These are phyloP conservation scores for Melampsora larici-populina DNA, from an alignment of 1,284 basidiomycete genomes.

Conservation along the genomic window DNA sequence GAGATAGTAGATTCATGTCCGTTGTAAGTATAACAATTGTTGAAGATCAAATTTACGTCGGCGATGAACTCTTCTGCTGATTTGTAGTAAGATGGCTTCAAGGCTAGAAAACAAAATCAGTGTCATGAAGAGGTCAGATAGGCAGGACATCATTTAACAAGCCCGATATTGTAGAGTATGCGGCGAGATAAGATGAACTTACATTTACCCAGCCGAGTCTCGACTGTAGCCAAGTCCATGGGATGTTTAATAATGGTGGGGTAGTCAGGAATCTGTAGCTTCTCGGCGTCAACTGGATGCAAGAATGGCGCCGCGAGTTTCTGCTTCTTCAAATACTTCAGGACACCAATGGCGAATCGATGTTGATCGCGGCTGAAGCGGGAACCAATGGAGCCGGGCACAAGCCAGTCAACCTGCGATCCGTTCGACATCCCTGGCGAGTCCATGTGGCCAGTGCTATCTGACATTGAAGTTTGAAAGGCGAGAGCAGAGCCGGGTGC, in stretches of 20 bases:
- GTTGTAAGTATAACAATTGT: conserved; percentile 87
- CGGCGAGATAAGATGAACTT: background rate
- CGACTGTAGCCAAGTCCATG: conserved; percentile 94
- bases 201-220: conserved; percentile 68
- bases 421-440: background rate
- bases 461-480: background rate
- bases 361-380: conserved; percentile 60
- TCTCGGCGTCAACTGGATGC: conserved; percentile 83
- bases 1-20: conserved; percentile 71
- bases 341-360: conserved; percentile 73
- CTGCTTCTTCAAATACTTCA: conserved; percentile 80
- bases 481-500: background rate
- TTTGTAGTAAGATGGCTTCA: conserved; percentile 32
- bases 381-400: conserved; percentile 25
- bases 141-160: background rate
- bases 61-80: conserved; percentile 70
- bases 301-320: conserved; percentile 80
- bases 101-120: conserved; percentile 1
- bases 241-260: conserved; percentile 78
- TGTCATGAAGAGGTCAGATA: background rate
- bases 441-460: background rate
- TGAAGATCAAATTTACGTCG: conserved; percentile 81
- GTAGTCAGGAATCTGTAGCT: conserved; percentile 87
- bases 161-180: background rate
- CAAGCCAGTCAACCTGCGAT: conserved; percentile 3